Evolutionary conservation across 75 land plant species (phyloP), one percentile per base, ranked within the genome.

Genomic region (Gnetum montanum): DNA sequence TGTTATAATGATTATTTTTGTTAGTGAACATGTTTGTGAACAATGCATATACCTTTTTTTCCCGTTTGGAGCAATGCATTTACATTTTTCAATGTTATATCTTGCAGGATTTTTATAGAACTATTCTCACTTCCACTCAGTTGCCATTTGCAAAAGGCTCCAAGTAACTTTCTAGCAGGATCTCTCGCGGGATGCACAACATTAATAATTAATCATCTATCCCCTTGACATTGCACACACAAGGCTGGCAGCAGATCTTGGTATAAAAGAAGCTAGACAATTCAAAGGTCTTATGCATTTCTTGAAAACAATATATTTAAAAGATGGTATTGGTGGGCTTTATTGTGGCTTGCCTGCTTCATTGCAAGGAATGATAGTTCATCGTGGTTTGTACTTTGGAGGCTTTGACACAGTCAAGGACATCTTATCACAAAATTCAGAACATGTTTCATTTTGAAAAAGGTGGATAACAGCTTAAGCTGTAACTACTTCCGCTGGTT

Each of bases 221-320:
- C 98, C 98, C n/a, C 84, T 93, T 34, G 98, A 93, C 61, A 90
- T 93, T 46, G 90, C 90, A 0, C 98, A 93, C 67, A 93, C 98
- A 6, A 84, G 96, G 6, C 78, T 93, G 40, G 90, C 98, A 43
- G 90, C 98, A 34, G 96, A 93, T 47, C 51, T 93, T 37, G 98
- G 98, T 19, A 75, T 67, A 22, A 62, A 58, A 19, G 82, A 82
- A 31, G 54, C 70, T 24, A 76, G 98, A 11, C 96, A 93, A 57
- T 93, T 93, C 54, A 68, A 71, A 16, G 98, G 98, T 4, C 66
- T 85, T 27, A 38, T 31, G 43, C 87, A 93, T 61, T 93, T 93
- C 58, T 65, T 93, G 27, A 68, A 53, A 11, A 93, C 91, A 19
- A 85, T 89, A 27, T 58, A 72, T 63, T 53, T 43, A 43, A 93